Percentiles rank a stretch among this genome's conserved stretches.
Evolutionary conservation across 768 basidiomycete species (phyloP).

Genomic region (Podaxis rugospora): DNA sequence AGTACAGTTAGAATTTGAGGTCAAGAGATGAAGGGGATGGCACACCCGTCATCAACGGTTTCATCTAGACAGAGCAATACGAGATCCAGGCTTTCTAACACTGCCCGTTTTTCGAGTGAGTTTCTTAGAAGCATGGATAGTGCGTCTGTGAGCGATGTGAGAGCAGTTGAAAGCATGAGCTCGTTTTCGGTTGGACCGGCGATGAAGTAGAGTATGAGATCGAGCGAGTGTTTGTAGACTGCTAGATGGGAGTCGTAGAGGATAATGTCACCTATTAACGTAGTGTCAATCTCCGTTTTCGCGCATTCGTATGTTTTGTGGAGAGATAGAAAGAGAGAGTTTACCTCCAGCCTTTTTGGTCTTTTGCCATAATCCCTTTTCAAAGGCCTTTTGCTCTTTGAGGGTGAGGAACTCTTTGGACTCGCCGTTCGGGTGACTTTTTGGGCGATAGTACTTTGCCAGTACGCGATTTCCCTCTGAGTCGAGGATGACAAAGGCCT

Average conservation of each 20-base stretch:
- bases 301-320: background rate
- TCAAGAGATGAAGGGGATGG: slow-evolving; percentile 13
- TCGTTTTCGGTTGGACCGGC: slow-evolving; percentile 90
- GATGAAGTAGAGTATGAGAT: slow-evolving; percentile 93
- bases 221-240: slow-evolving; percentile 91
- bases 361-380: slow-evolving; percentile 94
- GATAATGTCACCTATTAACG: slow-evolving; percentile 79
- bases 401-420: slow-evolving; percentile 59
- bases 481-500: slow-evolving; percentile 89
- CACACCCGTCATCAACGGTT: slow-evolving; percentile 96
- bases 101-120: slow-evolving; percentile 90
- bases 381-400: slow-evolving; percentile 94
- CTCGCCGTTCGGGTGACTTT: slow-evolving; percentile 58
- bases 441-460: slow-evolving; percentile 91
- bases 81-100: slow-evolving; percentile 92
- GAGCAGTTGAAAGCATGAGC: slow-evolving; percentile 87
- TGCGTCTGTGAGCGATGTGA: slow-evolving; percentile 83
- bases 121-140: slow-evolving; percentile 82
- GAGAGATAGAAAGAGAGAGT: slow-evolving; percentile 14
- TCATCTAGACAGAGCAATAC: slow-evolving; percentile 93
- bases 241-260: slow-evolving; percentile 87
- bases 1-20: background rate
- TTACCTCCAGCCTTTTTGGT: slow-evolving; percentile 91
- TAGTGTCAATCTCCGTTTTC: background rate
- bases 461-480: slow-evolving; percentile 93